Evolutionary conservation across 106 monocot genomes (phyloP).

Genomic region (Dioscorea alata): DNA sequence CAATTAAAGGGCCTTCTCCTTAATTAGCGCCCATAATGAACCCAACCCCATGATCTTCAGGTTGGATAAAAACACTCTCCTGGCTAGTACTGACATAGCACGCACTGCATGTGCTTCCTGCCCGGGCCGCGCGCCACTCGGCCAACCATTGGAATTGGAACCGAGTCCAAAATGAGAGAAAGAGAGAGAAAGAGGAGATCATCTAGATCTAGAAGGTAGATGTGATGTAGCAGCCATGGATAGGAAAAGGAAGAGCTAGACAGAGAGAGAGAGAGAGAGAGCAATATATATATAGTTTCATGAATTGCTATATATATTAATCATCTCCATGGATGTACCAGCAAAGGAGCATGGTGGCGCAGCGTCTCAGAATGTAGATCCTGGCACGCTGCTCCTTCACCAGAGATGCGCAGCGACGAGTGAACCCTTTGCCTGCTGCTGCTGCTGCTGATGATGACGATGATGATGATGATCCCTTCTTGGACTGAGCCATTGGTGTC

Average conservation of each 20-base stretch:
- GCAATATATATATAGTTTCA: neutral
- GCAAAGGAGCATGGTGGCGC: slow-evolving; percentile 73
- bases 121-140: too few relatives aligned
- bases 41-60: neutral
- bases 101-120: too few relatives aligned
- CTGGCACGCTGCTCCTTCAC: slow-evolving; percentile 73
- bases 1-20: neutral
- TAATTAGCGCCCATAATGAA: neutral
- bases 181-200: neutral
- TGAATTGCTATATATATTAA: slow-evolving; percentile 3
- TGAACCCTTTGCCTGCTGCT: slow-evolving; percentile 19
- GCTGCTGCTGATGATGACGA: too few relatives aligned
- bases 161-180: too few relatives aligned
- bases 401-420: slow-evolving; percentile 39
- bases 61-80: too few relatives aligned
- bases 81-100: too few relatives aligned
- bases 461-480: slow-evolving; percentile 16
- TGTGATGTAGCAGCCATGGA: too few relatives aligned
- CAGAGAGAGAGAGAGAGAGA: too few relatives aligned
- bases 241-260: too few relatives aligned
- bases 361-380: slow-evolving; percentile 75
- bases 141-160: too few relatives aligned
- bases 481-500: slow-evolving; percentile 9
- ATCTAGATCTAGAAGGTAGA: too few relatives aligned
- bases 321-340: slow-evolving; percentile 75